These are phyloP conservation scores for Verticillium klebahnii DNA, from an alignment of 2,329 filamentous ascomycete species.

Conservation along the genomic window DNA sequence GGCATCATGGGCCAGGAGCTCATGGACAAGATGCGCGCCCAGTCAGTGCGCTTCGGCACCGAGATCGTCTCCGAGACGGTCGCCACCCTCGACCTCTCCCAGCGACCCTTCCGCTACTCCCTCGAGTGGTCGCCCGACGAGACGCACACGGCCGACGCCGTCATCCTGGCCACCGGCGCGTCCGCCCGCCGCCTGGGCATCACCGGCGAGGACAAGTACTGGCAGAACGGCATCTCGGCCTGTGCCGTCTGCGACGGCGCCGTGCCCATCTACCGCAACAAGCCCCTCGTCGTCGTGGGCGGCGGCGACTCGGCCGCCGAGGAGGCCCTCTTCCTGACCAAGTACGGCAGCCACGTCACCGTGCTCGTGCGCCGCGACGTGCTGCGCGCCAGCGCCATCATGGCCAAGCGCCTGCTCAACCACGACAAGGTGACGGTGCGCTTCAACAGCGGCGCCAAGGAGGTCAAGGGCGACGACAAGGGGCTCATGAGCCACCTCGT, in stretches of 20 bases:
- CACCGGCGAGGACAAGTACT: slow-evolving; percentile 88
- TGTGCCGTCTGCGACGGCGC: slow-evolving; percentile 98
- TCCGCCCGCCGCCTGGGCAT: slow-evolving; percentile 82
- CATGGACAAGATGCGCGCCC: slow-evolving; percentile 93
- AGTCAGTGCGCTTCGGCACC: slow-evolving; percentile 90
- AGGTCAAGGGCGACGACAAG: slow-evolving; percentile 81
- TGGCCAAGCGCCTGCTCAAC: slow-evolving; percentile 76
- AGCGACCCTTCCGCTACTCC: slow-evolving; percentile 87
- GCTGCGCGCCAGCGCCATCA: slow-evolving; percentile 84
- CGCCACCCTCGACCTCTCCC: slow-evolving; percentile 76
- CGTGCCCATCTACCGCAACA: slow-evolving; percentile 94
- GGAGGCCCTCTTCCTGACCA: slow-evolving; percentile 95
- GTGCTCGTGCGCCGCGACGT: slow-evolving; percentile 86
- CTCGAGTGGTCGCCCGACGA: slow-evolving; percentile 82
- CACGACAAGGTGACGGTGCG: slow-evolving; percentile 88
- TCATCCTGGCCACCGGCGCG: slow-evolving; percentile 94
- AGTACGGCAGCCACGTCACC: slow-evolving; percentile 93
- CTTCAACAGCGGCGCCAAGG: slow-evolving; percentile 76
- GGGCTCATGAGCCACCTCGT: slow-evolving; percentile 86
- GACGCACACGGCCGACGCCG: slow-evolving; percentile 80
- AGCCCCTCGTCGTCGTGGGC: slow-evolving; percentile 91
- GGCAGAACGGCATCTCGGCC: slow-evolving; percentile 94
- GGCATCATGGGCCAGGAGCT: slow-evolving; percentile 82
- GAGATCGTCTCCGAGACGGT: slow-evolving; percentile 92
- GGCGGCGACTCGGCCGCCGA: slow-evolving; percentile 96